These are phyloP conservation scores for Botrytis galanthina DNA, from an alignment of 2,329 filamentous ascomycete species.

Conservation along the genomic window DNA sequence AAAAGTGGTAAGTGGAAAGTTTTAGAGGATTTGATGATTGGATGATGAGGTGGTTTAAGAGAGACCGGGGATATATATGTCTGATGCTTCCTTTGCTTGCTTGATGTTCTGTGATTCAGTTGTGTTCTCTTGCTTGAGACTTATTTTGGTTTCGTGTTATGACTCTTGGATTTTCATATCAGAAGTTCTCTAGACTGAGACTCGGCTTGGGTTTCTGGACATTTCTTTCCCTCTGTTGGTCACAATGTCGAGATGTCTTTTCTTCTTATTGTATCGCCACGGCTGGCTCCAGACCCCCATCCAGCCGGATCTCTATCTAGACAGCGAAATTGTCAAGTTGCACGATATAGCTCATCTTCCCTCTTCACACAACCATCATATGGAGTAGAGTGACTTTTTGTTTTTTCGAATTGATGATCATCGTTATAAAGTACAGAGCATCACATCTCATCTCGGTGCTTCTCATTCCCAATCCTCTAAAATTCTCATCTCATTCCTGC, in stretches of 20 bases:
- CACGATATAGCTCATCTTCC: neutral
- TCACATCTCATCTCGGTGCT: slow-evolving; percentile 10
- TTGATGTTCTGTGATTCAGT: neutral
- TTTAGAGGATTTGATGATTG: neutral
- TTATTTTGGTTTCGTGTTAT: neutral
- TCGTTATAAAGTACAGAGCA: slow-evolving; percentile 18
- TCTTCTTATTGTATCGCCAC: neutral
- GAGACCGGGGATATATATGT: neutral
- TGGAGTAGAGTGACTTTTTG: slow-evolving; percentile 3
- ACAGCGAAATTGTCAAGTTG: neutral
- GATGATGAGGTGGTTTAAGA: neutral
- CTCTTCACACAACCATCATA: neutral
- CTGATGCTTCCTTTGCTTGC: neutral
- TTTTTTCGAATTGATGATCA: slow-evolving; percentile 18
- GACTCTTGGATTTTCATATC: neutral
- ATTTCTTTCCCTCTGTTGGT: neutral
- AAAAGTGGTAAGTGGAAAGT: neutral
- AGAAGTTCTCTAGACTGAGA: neutral
- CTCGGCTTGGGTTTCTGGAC: neutral
- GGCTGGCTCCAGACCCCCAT: neutral
- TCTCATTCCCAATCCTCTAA: slow-evolving; percentile 5
- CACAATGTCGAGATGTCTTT: neutral
- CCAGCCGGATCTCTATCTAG: neutral
- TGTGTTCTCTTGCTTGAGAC: neutral
- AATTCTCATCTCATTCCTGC: neutral